phyloP scores from a whole-genome alignment of 2,329 filamentous ascomycete species.

The Sporothrix pallida region DNA sequence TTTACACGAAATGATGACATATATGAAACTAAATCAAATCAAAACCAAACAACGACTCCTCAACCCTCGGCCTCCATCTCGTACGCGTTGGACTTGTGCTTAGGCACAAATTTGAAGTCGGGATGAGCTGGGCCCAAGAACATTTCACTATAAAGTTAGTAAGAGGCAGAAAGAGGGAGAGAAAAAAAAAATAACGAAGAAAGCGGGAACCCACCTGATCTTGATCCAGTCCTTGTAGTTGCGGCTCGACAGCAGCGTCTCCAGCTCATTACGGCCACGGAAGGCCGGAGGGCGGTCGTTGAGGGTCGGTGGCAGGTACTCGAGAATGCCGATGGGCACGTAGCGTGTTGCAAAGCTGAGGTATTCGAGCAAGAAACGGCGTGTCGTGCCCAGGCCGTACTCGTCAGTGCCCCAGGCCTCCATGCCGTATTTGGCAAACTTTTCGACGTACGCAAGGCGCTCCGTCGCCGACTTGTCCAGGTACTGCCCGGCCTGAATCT shows the following conservation, averaged over 20 bases:
- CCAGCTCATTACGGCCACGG: conserved; percentile 83
- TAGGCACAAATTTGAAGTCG: conserved; percentile 92
- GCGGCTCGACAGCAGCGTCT: conserved; percentile 87
- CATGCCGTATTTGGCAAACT: conserved; percentile 87
- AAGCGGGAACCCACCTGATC: conserved; percentile 68
- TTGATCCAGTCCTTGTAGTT: conserved; percentile 99
- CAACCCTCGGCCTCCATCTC: conserved; percentile 66
- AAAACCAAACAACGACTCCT: neutral
- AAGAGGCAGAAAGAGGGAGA: neutral
- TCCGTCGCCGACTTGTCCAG: conserved; percentile 92
- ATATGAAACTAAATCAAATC: neutral
- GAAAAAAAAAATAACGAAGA: neutral
- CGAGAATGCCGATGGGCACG: conserved; percentile 85
- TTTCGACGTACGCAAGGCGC: conserved; percentile 82
- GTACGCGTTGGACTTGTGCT: conserved; percentile 95
- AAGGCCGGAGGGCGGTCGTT: conserved; percentile 89
- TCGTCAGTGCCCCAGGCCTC: conserved; percentile 97
- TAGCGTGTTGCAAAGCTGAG: conserved; percentile 93
- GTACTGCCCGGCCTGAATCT: conserved; percentile 90
- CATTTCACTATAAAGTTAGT: conserved; percentile 74
- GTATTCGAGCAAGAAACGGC: conserved; percentile 93
- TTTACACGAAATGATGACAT: neutral
- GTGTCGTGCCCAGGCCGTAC: conserved; percentile 86
- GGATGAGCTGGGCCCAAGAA: conserved; percentile 90
- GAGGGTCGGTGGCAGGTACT: conserved; percentile 83